Evolutionary conservation across 768 basidiomycete genomes (phyloP).

Genomic region (Amanita molliuscula): DNA sequence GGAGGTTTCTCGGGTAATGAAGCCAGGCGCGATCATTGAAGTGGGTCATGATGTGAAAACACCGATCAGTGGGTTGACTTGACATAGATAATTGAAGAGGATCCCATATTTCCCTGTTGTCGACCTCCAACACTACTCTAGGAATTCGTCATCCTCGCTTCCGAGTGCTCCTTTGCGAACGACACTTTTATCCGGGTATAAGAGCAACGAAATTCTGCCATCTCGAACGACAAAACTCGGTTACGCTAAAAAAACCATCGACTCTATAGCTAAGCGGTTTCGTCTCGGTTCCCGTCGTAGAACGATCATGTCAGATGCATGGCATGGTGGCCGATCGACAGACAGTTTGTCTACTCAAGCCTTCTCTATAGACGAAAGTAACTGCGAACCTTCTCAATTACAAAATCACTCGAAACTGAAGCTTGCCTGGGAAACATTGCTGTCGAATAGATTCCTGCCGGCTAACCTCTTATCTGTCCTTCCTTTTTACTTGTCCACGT

Average conservation of each 20-base stretch:
- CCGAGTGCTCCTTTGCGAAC: conserved; percentile 10
- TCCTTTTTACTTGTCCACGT: conserved; percentile 53
- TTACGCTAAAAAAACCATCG: background rate
- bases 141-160: conserved; percentile 11
- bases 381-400: conserved; percentile 24
- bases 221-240: background rate
- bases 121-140: conserved; percentile 7
- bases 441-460: conserved; percentile 44
- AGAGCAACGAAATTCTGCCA: background rate
- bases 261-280: background rate
- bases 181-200: conserved; percentile 11
- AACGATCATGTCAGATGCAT: background rate
- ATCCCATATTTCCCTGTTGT: conserved; percentile 57
- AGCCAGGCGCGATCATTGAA: conserved; percentile 53
- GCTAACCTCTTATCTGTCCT: conserved; percentile 46
- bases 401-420: conserved; percentile 47
- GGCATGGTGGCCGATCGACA: background rate
- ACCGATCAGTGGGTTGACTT: background rate
- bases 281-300: conserved; percentile 1
- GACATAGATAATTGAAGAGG: conserved; percentile 60
- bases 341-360: background rate
- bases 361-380: background rate
- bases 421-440: conserved; percentile 60
- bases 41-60: conserved; percentile 21
- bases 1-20: conserved; percentile 62